Evolutionary conservation across 768 basidiomycete genomes (phyloP).

Genomic region (Pholiota microspora): DNA sequence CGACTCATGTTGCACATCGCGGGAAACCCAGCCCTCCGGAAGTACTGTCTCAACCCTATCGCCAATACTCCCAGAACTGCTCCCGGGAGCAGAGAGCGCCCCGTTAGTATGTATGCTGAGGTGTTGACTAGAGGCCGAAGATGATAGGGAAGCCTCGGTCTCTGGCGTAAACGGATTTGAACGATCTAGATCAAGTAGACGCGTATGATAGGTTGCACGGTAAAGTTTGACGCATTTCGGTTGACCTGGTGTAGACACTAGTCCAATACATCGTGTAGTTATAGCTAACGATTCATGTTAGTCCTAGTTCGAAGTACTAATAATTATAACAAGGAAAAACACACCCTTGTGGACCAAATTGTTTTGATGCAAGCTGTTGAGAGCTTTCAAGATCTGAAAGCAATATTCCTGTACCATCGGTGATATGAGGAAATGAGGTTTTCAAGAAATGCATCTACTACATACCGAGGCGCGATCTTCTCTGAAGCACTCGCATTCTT

Average conservation of each 20-base stretch:
- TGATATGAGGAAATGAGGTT: not conserved
- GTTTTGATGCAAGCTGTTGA: constrained; percentile 63
- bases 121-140: not conserved
- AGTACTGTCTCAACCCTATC: constrained; percentile 25
- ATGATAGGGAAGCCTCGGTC: constrained; percentile 17
- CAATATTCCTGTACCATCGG: constrained; percentile 60
- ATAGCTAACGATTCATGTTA: constrained; percentile 41
- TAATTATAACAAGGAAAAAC: constrained; percentile 1
- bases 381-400: constrained; percentile 64
- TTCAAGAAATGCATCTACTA: constrained; percentile 17
- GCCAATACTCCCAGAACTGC: not conserved
- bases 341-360: constrained; percentile 72
- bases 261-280: constrained; percentile 55
- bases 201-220: constrained; percentile 68
- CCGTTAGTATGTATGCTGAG: not conserved
- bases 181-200: constrained; percentile 75
- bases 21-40: constrained; percentile 56
- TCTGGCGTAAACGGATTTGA: constrained; percentile 73
- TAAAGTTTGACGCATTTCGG: constrained; percentile 73
- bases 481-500: constrained; percentile 71
- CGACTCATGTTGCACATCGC: constrained; percentile 77
- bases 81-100: not conserved
- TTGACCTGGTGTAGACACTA: constrained; percentile 48
- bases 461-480: constrained; percentile 69
- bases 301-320: not conserved